phyloP scores from a whole-genome alignment of 352 stramenopile genomes.

The Phytophthora nicotianae region DNA sequence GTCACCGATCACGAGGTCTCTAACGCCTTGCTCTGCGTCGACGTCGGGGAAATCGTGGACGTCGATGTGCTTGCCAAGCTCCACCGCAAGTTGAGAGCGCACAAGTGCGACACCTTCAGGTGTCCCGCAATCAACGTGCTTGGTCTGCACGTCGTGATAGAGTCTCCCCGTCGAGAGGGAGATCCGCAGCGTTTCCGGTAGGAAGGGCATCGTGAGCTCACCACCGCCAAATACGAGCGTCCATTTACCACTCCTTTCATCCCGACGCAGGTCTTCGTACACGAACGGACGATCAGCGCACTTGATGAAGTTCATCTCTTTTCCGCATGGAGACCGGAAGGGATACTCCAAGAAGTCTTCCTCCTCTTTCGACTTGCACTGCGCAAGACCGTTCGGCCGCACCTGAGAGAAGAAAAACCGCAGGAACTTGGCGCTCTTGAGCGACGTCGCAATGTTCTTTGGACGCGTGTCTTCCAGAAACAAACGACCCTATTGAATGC shows the following conservation, averaged over 20 bases:
- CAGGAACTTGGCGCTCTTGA: constrained; percentile 86
- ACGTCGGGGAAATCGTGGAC: constrained; percentile 45
- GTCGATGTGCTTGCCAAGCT: constrained; percentile 64
- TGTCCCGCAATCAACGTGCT: constrained; percentile 41
- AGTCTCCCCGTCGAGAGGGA: constrained; percentile 69
- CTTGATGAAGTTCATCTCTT: constrained; percentile 91
- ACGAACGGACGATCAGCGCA: constrained; percentile 80
- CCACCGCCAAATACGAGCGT: constrained; percentile 63
- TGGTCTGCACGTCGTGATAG: constrained; percentile 72
- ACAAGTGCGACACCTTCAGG: constrained; percentile 56
- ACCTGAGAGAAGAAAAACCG: constrained; percentile 83
- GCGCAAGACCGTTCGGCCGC: constrained; percentile 38
- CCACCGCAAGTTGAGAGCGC: constrained; percentile 74
- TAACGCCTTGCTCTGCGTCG: constrained; percentile 8
- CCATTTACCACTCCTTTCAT: constrained; percentile 32
- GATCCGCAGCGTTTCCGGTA: constrained; percentile 58
- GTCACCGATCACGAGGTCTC: constrained; percentile 40
- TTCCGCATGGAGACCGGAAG: constrained; percentile 74
- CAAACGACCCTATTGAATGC: constrained; percentile 53
- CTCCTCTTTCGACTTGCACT: constrained; percentile 27
- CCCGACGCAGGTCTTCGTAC: constrained; percentile 60
- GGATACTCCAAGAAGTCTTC: constrained; percentile 69
- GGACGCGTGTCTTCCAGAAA: constrained; percentile 82
- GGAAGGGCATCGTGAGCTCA: constrained; percentile 58
- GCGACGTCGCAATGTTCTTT: constrained; percentile 86